Evolutionary conservation across 257 asterid genomes (phyloP).

Genomic region (Ilex aquifolium): DNA sequence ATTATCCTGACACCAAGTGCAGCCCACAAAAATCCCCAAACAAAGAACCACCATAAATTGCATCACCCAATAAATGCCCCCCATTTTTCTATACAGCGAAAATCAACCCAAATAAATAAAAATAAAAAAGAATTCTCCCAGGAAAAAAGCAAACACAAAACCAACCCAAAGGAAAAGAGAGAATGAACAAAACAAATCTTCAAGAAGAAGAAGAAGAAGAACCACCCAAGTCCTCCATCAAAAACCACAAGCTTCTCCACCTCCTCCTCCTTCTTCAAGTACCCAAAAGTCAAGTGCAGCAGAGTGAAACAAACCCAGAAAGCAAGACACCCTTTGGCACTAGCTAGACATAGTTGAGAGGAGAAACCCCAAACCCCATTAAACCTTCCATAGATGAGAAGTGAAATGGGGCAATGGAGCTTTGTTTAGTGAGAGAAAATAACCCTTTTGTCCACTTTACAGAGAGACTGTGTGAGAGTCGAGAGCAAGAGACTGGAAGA

Average conservation of each 20-base stretch:
- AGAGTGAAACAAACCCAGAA: neutral
- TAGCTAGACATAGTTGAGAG: conserved; percentile 33
- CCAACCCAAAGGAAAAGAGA: neutral
- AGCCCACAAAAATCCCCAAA: conserved; percentile 40
- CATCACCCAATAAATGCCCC: conserved; percentile 30
- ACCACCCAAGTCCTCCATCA: conserved; percentile 13
- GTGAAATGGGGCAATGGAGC: neutral
- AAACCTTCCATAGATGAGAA: conserved; percentile 1
- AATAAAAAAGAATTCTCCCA: neutral
- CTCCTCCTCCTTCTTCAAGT: conserved; percentile 15
- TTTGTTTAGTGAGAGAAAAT: neutral
- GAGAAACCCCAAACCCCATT: conserved; percentile 23
- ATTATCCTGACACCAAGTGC: conserved; percentile 36
- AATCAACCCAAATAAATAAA: neutral
- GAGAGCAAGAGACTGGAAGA: conserved; percentile 7
- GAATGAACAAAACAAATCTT: neutral
- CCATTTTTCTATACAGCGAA: conserved; percentile 31
- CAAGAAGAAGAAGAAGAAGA: conserved; percentile 1
- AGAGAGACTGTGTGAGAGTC: conserved; percentile 1
- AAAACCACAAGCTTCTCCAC: neutral
- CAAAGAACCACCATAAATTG: conserved; percentile 27
- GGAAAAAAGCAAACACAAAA: neutral
- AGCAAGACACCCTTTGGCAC: conserved; percentile 33
- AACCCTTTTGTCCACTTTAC: neutral
- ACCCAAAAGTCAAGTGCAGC: conserved; percentile 1